These are phyloP conservation scores for Alectoria sarmentosa DNA, from an alignment of 495 filamentous ascomycete genomes.

Conservation along the genomic window DNA sequence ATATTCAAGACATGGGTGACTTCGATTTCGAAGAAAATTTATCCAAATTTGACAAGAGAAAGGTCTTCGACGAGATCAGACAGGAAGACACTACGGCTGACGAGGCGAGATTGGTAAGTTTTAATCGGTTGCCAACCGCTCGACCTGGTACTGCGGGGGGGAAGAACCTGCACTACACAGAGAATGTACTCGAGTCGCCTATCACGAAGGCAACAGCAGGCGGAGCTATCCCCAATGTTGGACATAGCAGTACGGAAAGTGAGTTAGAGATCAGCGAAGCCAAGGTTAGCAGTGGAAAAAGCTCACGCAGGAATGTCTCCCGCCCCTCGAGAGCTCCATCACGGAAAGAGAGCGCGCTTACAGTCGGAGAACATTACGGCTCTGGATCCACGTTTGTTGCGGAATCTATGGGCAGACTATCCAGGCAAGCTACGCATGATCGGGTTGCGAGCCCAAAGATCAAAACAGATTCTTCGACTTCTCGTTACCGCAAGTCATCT, in stretches of 20 bases:
- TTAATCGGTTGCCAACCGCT: slow-evolving; percentile 65
- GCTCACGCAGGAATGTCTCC: neutral
- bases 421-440: slow-evolving; percentile 10
- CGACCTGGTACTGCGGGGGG: slow-evolving; percentile 74
- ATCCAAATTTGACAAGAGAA: slow-evolving; percentile 88
- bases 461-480: slow-evolving; percentile 30
- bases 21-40: slow-evolving; percentile 87
- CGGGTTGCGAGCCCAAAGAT: slow-evolving; percentile 39
- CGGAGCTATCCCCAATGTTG: slow-evolving; percentile 18
- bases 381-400: slow-evolving; percentile 13
- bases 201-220: slow-evolving; percentile 28
- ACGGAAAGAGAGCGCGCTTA: slow-evolving; percentile 53
- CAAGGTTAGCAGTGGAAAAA: slow-evolving; percentile 33
- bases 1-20: slow-evolving; percentile 91
- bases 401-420: slow-evolving; percentile 5
- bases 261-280: slow-evolving; percentile 53
- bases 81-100: slow-evolving; percentile 84
- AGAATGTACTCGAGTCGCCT: slow-evolving; percentile 76
- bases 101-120: slow-evolving; percentile 78
- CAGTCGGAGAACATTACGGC: slow-evolving; percentile 5
- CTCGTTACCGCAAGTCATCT: slow-evolving; percentile 29
- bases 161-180: slow-evolving; percentile 85
- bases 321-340: slow-evolving; percentile 43
- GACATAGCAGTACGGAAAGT: slow-evolving; percentile 62
- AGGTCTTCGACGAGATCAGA: slow-evolving; percentile 80